Percentiles rank a stretch among this genome's conserved stretches.
These are phyloP conservation scores for Penicillium sp. DNA, from an alignment of 2,329 filamentous ascomycete species.

Conservation along the genomic window DNA sequence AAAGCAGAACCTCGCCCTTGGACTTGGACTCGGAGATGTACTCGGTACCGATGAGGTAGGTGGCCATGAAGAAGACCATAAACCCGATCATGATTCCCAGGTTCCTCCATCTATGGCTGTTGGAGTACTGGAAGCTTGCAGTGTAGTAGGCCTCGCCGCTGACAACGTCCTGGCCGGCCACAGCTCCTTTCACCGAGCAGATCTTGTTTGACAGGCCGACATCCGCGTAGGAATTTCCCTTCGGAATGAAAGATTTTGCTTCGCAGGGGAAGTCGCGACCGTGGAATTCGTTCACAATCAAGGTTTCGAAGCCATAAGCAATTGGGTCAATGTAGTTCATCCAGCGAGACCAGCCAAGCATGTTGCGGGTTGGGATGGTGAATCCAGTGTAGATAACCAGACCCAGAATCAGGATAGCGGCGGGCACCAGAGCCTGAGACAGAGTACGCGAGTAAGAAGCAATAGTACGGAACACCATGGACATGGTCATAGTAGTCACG, in stretches of 20 bases:
- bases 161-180: slow-evolving; percentile 54
- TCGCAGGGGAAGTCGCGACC: slow-evolving; percentile 56
- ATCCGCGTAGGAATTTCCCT: slow-evolving; percentile 40
- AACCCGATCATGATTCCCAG: slow-evolving; percentile 68
- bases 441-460: slow-evolving; percentile 69
- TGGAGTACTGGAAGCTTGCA: slow-evolving; percentile 57
- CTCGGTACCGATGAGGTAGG: slow-evolving; percentile 66
- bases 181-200: slow-evolving; percentile 61
- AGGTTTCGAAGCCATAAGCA: slow-evolving; percentile 7
- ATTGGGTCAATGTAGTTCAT: slow-evolving; percentile 13
- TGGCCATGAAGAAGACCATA: slow-evolving; percentile 59
- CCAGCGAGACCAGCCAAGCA: slow-evolving; percentile 13
- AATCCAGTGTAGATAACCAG: slow-evolving; percentile 11
- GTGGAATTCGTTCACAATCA: slow-evolving; percentile 68
- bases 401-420: slow-evolving; percentile 7
- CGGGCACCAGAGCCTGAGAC: slow-evolving; percentile 40
- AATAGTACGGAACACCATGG: slow-evolving; percentile 80
- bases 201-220: slow-evolving; percentile 45
- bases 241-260: slow-evolving; percentile 43
- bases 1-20: slow-evolving; percentile 74
- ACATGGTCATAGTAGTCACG: slow-evolving; percentile 72
- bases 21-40: slow-evolving; percentile 65
- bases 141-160: slow-evolving; percentile 60
- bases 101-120: slow-evolving; percentile 65
- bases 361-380: slow-evolving; percentile 9